phyloP scores from a whole-genome alignment of 2,329 filamentous ascomycete species.

The Cladorrhinum sp. region DNA sequence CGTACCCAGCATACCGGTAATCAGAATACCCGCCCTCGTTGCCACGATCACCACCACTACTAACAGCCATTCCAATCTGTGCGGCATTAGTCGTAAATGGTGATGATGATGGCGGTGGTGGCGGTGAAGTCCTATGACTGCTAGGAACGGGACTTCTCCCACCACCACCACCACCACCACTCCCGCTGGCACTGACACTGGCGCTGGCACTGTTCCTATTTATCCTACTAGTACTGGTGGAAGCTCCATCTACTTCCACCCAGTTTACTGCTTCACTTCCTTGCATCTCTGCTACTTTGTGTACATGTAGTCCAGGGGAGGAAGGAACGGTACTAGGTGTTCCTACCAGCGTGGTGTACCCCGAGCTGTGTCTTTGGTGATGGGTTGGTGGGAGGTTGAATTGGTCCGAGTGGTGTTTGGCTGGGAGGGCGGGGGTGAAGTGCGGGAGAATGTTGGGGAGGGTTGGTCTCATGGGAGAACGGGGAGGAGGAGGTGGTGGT shows the following conservation, averaged over 20 bases:
- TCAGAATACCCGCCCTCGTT: not conserved
- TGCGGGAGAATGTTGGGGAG: constrained; percentile 19
- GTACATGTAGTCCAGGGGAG: not conserved
- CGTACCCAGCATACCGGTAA: no score
- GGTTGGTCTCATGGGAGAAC: not conserved
- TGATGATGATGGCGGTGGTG: not conserved
- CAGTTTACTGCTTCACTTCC: not conserved
- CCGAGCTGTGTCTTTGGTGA: constrained; percentile 21
- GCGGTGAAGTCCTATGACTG: no score
- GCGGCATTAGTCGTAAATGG: no score
- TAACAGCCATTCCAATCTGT: not conserved
- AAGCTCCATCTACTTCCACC: not conserved
- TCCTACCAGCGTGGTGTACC: constrained; percentile 21
- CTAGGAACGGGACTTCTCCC: no score
- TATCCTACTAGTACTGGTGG: no score
- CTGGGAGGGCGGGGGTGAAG: constrained; percentile 10
- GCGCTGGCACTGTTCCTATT: no score
- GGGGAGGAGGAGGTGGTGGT: not conserved
- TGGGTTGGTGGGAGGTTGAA: constrained; percentile 6
- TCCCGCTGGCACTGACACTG: no score
- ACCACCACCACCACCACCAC: no score
- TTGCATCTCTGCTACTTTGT: not conserved
- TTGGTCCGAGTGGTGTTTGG: constrained; percentile 19
- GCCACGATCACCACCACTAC: not conserved
- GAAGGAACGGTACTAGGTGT: constrained; percentile 4